Conservation (phyloP, 1,284 basidiomycete species). For the Ustilago vetiveriae region DNA sequence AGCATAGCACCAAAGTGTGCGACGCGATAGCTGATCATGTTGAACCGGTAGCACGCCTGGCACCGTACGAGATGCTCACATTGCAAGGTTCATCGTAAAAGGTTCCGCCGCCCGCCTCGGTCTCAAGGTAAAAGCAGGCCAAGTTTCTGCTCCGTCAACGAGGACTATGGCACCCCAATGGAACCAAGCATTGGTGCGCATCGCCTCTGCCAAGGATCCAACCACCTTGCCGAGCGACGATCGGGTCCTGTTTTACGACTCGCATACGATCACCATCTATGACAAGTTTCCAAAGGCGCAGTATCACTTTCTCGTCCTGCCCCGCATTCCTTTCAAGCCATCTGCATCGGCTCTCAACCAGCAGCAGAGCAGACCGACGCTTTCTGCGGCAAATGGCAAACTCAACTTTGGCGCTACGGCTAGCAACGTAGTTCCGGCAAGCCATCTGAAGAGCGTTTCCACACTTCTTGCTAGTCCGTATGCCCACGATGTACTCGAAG, state of each 20-base stretch:
- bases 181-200: slow-evolving; percentile 36
- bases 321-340: slow-evolving; percentile 41
- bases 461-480: slow-evolving; percentile 52
- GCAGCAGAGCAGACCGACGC: slow-evolving; percentile 2
- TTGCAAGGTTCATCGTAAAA: no score
- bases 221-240: slow-evolving; percentile 61
- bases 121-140: no score
- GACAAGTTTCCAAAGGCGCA: slow-evolving; percentile 81
- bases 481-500: slow-evolving; percentile 39
- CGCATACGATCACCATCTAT: slow-evolving; percentile 77
- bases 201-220: slow-evolving; percentile 35
- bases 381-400: slow-evolving; percentile 38
- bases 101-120: no score
- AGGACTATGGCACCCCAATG: slow-evolving; percentile 13
- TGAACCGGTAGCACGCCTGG: no score
- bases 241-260: slow-evolving; percentile 74
- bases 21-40: no score
- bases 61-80: no score
- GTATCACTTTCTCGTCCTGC: slow-evolving; percentile 53
- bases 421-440: slow-evolving; percentile 35
- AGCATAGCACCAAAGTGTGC: no score
- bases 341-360: background rate
- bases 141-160: no score
- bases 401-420: slow-evolving; percentile 38
- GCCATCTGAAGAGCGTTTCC: slow-evolving; percentile 48